Percentiles rank a stretch among this genome's conserved stretches.
phyloP scores from a whole-genome alignment of 371 early-diverging fungal genomes.

The Saksenaea vasiformis region DNA sequence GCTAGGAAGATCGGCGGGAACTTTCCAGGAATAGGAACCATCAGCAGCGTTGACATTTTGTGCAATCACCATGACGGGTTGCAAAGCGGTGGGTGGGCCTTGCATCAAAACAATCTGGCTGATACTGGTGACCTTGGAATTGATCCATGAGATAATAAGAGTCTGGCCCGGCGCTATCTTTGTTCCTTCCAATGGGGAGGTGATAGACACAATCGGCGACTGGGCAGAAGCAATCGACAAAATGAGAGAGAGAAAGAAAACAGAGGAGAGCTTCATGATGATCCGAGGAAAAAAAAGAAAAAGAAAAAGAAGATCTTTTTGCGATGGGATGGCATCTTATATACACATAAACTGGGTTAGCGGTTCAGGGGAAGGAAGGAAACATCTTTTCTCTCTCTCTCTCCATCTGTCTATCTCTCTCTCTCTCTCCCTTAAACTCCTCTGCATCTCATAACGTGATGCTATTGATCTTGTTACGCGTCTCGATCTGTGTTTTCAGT shows the following conservation, averaged over 20 bases:
- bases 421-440: too few species aligned
- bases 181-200: conserved; percentile 36
- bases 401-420: too few species aligned
- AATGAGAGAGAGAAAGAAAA: neutral
- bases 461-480: neutral
- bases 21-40: conserved; percentile 29
- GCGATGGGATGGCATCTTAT: neutral
- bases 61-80: conserved; percentile 31
- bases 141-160: conserved; percentile 33
- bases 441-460: neutral
- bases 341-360: neutral
- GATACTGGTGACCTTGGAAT: conserved; percentile 25
- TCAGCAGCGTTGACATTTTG: conserved; percentile 27
- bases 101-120: conserved; percentile 34
- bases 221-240: conserved; percentile 2
- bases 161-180: conserved; percentile 27
- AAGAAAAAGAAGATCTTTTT: neutral
- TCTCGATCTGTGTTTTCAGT: neutral
- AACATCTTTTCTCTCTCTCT: neutral
- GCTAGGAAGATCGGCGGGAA: conserved; percentile 28
- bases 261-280: neutral
- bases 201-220: conserved; percentile 30
- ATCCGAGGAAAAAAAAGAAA: neutral
- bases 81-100: conserved; percentile 34
- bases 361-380: neutral